Percentiles rank a stretch among this genome's conserved stretches.
Conservation (phyloP, 352 stramenopile species). For the Phytophthora tubulina region DNA sequence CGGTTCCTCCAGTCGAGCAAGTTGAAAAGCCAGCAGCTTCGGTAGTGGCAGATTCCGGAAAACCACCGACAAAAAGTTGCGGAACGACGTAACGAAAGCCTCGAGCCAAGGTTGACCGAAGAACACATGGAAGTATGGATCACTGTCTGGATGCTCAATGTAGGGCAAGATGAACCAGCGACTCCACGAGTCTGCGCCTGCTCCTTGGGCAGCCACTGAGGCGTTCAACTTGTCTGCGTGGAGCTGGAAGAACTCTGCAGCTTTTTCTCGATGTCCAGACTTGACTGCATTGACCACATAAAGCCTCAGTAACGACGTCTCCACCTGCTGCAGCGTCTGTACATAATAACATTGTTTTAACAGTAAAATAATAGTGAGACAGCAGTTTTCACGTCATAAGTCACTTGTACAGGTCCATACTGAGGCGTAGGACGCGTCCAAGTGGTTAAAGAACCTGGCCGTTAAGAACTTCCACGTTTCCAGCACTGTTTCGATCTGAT, state of each 20-base stretch:
- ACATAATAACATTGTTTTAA: neutral
- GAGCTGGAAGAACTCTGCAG: slow-evolving; percentile 77
- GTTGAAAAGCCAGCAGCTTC: slow-evolving; percentile 81
- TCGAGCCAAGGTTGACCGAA: slow-evolving; percentile 82
- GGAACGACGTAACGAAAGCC: slow-evolving; percentile 74
- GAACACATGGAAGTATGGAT: slow-evolving; percentile 82
- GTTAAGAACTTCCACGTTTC: slow-evolving; percentile 86
- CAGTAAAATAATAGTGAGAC: slow-evolving; percentile 11
- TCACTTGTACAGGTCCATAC: slow-evolving; percentile 37
- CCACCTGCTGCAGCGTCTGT: slow-evolving; percentile 73
- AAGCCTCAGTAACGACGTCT: slow-evolving; percentile 72
- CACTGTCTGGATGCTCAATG: slow-evolving; percentile 74
- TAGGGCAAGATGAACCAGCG: slow-evolving; percentile 88
- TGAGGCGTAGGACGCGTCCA: slow-evolving; percentile 75
- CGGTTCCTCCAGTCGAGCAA: slow-evolving; percentile 74
- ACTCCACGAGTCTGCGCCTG: slow-evolving; percentile 64
- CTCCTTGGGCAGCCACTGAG: slow-evolving; percentile 32
- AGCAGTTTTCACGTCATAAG: neutral
- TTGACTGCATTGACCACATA: slow-evolving; percentile 87
- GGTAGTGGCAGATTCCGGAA: slow-evolving; percentile 79
- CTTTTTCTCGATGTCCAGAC: slow-evolving; percentile 70
- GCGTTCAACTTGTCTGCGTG: slow-evolving; percentile 77
- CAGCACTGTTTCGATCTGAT: slow-evolving; percentile 78
- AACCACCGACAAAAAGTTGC: slow-evolving; percentile 84
- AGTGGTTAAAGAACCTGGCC: slow-evolving; percentile 81